A percentile compares a stretch with the other conserved stretches of the same genome.
Conservation (phyloP, 176 grass and related monocot genomes). For the Oryza officinalis region DNA sequence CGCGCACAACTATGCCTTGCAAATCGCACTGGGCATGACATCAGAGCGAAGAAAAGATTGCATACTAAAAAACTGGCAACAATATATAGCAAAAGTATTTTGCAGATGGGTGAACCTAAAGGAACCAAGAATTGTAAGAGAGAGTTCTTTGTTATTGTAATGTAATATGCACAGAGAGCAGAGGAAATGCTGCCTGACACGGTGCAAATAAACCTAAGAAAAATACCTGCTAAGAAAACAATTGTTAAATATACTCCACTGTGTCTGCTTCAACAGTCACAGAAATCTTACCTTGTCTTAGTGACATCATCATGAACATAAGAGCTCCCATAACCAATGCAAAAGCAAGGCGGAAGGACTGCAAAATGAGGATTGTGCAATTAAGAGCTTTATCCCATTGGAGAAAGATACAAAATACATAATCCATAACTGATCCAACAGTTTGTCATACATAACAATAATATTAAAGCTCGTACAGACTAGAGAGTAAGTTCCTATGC, state of each 20-base stretch:
- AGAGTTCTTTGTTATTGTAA: background rate
- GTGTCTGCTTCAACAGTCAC: background rate
- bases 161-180: background rate
- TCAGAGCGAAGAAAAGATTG: background rate
- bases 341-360: constrained; percentile 84
- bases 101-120: background rate
- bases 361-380: constrained; percentile 29
- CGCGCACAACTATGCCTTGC: background rate
- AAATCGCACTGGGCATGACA: background rate
- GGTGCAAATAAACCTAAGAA: too few species aligned
- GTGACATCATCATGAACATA: constrained; percentile 72
- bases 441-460: background rate
- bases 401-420: constrained; percentile 9
- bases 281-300: constrained; percentile 68
- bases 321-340: constrained; percentile 58
- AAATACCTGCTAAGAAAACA: too few species aligned
- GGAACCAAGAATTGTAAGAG: background rate
- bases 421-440: background rate
- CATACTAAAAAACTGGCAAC: background rate
- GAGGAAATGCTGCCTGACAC: background rate
- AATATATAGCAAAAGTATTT: background rate
- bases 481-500: background rate
- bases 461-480: background rate
- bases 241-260: background rate
- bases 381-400: constrained; percentile 11